phyloP scores from a whole-genome alignment of 495 filamentous ascomycete genomes.

The Aspergillus olivimuriae region DNA sequence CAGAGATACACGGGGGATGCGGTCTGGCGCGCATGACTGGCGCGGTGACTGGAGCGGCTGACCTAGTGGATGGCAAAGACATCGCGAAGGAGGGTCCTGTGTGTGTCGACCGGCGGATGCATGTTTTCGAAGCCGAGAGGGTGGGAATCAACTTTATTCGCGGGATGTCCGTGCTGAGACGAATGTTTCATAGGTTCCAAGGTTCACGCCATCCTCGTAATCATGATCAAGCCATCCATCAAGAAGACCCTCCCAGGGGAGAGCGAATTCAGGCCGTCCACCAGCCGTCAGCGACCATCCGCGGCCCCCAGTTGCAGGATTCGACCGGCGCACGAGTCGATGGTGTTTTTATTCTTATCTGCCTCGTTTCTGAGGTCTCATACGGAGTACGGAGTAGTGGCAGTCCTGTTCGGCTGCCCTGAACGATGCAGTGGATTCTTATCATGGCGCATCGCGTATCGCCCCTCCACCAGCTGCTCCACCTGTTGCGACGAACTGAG shows the following conservation, averaged over 20 bases:
- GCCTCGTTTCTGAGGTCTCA: too few species aligned
- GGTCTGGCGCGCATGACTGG: conserved; percentile 14
- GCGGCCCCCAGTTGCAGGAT: not conserved
- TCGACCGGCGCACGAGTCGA: not conserved
- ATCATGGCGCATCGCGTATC: conserved; percentile 6
- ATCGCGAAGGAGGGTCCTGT: too few species aligned
- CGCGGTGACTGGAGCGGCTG: conserved; percentile 14
- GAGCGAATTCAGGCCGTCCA: conserved; percentile 1
- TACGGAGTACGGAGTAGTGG: not conserved
- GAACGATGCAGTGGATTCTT: not conserved
- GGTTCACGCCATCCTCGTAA: not conserved
- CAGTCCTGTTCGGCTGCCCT: conserved; percentile 1
- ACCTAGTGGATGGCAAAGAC: conserved; percentile 5
- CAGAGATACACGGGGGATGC: conserved; percentile 7
- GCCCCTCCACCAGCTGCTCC: conserved; percentile 11
- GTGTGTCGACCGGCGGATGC: not conserved
- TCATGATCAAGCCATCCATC: not conserved
- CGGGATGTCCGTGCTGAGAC: too few species aligned
- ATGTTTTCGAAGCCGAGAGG: not conserved
- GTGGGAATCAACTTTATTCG: too few species aligned
- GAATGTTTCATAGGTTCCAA: too few species aligned
- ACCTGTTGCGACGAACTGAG: conserved; percentile 8
- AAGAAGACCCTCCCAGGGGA: not conserved
- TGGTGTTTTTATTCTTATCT: conserved; percentile 1
- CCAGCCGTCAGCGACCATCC: not conserved